phyloP scores from a whole-genome alignment of 2,329 filamentous ascomycete genomes.

The Fusarium liriodendri region DNA sequence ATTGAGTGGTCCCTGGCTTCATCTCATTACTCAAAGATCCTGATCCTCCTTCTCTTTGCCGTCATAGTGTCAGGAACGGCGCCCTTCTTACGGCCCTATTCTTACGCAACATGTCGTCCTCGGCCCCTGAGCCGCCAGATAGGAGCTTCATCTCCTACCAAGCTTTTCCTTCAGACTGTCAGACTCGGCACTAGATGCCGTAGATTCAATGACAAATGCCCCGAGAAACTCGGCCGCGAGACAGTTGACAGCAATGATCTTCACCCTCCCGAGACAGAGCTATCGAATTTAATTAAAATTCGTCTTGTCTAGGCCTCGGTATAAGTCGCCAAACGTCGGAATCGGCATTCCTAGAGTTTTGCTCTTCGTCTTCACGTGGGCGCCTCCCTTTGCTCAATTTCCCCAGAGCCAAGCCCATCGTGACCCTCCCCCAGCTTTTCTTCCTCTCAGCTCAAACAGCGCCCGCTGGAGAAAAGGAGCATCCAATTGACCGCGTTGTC shows the following conservation, averaged over 20 bases:
- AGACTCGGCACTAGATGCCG: neutral
- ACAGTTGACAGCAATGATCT: conserved; percentile 19
- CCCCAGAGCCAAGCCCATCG: conserved; percentile 5
- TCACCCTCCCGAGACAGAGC: conserved; percentile 12
- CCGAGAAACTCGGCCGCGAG: conserved; percentile 6
- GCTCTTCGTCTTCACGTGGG: neutral
- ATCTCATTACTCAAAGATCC: conserved; percentile 1
- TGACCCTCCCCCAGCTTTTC: conserved; percentile 25
- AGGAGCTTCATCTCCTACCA: conserved; percentile 2
- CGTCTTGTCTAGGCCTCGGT: neutral
- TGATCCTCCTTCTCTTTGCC: conserved; percentile 1
- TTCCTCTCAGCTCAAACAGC: neutral
- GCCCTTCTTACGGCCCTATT: conserved; percentile 12
- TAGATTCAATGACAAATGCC: conserved; percentile 11
- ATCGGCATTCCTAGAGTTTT: neutral
- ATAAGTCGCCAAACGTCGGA: neutral
- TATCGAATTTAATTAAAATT: conserved; percentile 6
- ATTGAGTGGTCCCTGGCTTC: neutral
- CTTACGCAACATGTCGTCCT: neutral
- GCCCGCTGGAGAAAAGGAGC: conserved; percentile 1
- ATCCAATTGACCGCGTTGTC: neutral
- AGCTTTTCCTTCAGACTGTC: neutral
- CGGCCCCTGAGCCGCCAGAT: neutral
- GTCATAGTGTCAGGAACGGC: conserved; percentile 24
- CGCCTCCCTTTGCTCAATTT: conserved; percentile 1